phyloP scores from a whole-genome alignment of 495 filamentous ascomycete species.

The Jackrogersella multiformis region DNA sequence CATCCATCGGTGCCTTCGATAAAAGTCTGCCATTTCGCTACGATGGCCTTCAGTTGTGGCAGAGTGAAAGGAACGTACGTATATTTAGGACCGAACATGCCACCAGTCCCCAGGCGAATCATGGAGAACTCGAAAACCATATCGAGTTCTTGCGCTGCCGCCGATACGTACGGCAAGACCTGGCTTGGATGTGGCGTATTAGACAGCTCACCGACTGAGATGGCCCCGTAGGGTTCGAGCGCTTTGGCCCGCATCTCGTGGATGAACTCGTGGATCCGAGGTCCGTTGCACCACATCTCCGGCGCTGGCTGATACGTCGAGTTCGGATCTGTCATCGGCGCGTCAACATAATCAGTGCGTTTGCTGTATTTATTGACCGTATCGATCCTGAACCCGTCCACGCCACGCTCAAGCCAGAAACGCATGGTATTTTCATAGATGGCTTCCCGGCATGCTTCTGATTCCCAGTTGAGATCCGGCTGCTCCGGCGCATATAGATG shows the following conservation, averaged over 20 bases:
- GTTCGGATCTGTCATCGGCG: conserved; percentile 59
- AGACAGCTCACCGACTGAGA: conserved; percentile 78
- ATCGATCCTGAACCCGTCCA: conserved; percentile 76
- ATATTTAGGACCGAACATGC: conserved; percentile 48
- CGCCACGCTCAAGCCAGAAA: conserved; percentile 76
- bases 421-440: conserved; percentile 71
- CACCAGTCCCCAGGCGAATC: conserved; percentile 64
- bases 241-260: conserved; percentile 66
- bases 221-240: conserved; percentile 72
- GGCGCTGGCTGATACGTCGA: conserved; percentile 58
- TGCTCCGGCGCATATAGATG: conserved; percentile 72
- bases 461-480: conserved; percentile 82
- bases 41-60: conserved; percentile 64
- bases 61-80: conserved; percentile 58
- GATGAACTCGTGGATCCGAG: conserved; percentile 72
- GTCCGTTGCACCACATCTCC: conserved; percentile 69
- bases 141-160: conserved; percentile 68
- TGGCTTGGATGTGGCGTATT: conserved; percentile 66
- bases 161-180: conserved; percentile 67
- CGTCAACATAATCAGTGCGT: conserved; percentile 67
- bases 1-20: conserved; percentile 76
- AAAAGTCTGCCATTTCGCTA: conserved; percentile 71
- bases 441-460: conserved; percentile 65
- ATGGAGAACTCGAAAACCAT: conserved; percentile 83
- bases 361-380: conserved; percentile 73